Conservation (phyloP, 306 rosid species). For the Quercus aquifolioides region DNA sequence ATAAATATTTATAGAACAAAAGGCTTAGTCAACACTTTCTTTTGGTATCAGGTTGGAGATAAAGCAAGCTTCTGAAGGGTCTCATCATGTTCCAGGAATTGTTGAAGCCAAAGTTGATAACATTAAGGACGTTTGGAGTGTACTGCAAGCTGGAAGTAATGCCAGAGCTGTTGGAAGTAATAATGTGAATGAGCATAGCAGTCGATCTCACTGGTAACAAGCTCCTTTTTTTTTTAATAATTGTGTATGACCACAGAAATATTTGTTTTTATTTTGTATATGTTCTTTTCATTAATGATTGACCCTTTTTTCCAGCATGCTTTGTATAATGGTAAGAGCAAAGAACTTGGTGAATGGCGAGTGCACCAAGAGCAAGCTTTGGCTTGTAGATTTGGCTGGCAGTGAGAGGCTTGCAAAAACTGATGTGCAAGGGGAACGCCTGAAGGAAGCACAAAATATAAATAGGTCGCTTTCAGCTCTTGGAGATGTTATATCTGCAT, state of each 20-base stretch:
- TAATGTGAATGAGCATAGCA: slow-evolving; percentile 83
- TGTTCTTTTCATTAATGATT: slow-evolving; percentile 5
- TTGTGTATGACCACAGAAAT: background rate
- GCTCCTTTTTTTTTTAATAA: background rate
- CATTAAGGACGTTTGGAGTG: slow-evolving; percentile 67
- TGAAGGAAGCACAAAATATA: slow-evolving; percentile 87
- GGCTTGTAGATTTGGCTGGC: slow-evolving; percentile 94
- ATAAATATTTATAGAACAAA: slow-evolving; percentile 10
- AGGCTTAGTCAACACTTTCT: background rate
- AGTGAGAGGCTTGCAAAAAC: slow-evolving; percentile 94
- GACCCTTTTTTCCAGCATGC: slow-evolving; percentile 55
- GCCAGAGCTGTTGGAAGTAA: slow-evolving; percentile 86
- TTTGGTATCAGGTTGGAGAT: slow-evolving; percentile 68
- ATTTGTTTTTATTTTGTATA: background rate
- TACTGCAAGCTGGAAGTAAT: slow-evolving; percentile 76
- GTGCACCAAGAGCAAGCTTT: slow-evolving; percentile 85
- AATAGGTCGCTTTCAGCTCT: slow-evolving; percentile 90
- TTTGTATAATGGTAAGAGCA: slow-evolving; percentile 65
- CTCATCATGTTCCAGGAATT: slow-evolving; percentile 78
- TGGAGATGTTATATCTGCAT: slow-evolving; percentile 82
- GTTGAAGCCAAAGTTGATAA: slow-evolving; percentile 66
- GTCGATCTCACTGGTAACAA: slow-evolving; percentile 84
- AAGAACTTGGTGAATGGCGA: slow-evolving; percentile 76
- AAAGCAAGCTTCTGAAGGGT: slow-evolving; percentile 75
- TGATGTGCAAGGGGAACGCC: slow-evolving; percentile 75